These are phyloP conservation scores for Chrysanthemum seticuspe DNA, from an alignment of 129 eudicot genomes.

Conservation along the genomic window DNA sequence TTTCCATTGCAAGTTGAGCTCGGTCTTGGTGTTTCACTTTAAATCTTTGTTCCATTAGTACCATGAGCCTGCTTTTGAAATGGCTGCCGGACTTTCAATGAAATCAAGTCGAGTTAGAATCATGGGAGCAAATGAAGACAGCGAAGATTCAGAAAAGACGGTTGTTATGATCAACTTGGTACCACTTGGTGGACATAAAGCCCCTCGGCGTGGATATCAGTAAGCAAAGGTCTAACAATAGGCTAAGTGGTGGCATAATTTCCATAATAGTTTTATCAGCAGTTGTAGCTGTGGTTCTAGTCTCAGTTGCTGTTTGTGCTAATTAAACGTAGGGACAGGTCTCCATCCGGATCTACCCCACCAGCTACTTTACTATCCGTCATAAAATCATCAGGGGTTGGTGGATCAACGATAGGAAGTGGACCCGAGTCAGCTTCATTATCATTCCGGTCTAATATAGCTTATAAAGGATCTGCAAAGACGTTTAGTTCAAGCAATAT, in stretches of 20 bases:
- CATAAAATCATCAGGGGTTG: too few relatives aligned
- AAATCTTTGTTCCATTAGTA: conserved; percentile 89
- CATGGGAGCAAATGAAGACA: conserved; percentile 91
- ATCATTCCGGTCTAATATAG: too few relatives aligned
- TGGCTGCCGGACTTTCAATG: conserved; percentile 63
- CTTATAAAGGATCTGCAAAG: too few relatives aligned
- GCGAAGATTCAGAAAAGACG: conserved; percentile 67
- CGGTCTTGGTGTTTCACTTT: conserved; percentile 56
- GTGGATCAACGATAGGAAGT: too few relatives aligned
- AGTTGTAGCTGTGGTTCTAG: conserved; percentile 46
- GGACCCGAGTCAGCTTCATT: too few relatives aligned
- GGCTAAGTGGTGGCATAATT: conserved; percentile 51
- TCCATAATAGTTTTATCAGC: conserved; percentile 63
- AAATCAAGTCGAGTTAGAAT: conserved; percentile 84
- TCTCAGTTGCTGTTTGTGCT: conserved; percentile 62
- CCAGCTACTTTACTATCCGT: conserved; percentile 16
- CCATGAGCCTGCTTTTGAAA: conserved; percentile 74
- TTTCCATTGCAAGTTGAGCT: conserved; percentile 78
- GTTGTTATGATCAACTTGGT: conserved; percentile 68
- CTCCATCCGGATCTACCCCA: conserved; percentile 32
- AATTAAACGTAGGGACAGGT: conserved; percentile 34
- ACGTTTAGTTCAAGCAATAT: too few relatives aligned
- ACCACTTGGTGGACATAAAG: conserved; percentile 64
- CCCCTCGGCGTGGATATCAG: conserved; percentile 81
- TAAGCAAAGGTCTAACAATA: conserved; percentile 39